A percentile compares a stretch with the other conserved stretches of the same genome.
Evolutionary conservation across 1,284 basidiomycete genomes (phyloP).

Genomic region (Naganishia cerealis): DNA sequence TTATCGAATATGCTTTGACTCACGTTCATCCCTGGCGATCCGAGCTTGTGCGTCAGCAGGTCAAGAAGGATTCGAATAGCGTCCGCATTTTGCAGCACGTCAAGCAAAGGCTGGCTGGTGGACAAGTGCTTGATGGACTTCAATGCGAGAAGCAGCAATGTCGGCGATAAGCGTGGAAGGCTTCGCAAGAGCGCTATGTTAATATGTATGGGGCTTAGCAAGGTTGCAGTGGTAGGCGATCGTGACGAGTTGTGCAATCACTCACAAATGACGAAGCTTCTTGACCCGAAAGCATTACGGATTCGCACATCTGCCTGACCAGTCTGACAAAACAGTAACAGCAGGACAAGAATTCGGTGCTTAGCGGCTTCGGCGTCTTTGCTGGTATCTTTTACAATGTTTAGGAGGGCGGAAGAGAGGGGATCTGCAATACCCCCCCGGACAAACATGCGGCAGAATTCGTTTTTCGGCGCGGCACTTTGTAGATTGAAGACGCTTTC

Average conservation of each 20-base stretch:
- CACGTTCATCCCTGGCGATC: conserved; percentile 77
- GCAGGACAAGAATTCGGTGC: conserved; percentile 81
- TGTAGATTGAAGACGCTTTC: conserved; percentile 88
- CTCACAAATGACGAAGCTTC: conserved; percentile 84
- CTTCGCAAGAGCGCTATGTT: conserved; percentile 73
- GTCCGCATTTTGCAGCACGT: conserved; percentile 93
- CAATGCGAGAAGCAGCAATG: conserved; percentile 81
- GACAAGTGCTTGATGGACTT: conserved; percentile 95
- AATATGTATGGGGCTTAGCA: not conserved
- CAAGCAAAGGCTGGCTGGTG: conserved; percentile 83
- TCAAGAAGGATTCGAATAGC: conserved; percentile 85
- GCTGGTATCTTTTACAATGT: conserved; percentile 75
- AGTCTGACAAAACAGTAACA: conserved; percentile 91
- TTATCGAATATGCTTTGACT: conserved; percentile 44
- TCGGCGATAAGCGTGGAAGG: conserved; percentile 76
- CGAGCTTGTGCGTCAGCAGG: conserved; percentile 76
- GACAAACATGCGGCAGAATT: conserved; percentile 97
- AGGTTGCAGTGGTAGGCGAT: not conserved
- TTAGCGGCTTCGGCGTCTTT: conserved; percentile 66
- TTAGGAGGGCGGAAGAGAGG: conserved; percentile 80
- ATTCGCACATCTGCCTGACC: conserved; percentile 91
- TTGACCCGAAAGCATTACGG: conserved; percentile 81
- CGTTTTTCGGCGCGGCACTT: conserved; percentile 92
- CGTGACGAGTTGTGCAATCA: conserved; percentile 33
- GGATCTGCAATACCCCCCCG: conserved; percentile 91